Evolutionary conservation across 768 basidiomycete species (phyloP).

Genomic region (Hypsizygus marmoreus): DNA sequence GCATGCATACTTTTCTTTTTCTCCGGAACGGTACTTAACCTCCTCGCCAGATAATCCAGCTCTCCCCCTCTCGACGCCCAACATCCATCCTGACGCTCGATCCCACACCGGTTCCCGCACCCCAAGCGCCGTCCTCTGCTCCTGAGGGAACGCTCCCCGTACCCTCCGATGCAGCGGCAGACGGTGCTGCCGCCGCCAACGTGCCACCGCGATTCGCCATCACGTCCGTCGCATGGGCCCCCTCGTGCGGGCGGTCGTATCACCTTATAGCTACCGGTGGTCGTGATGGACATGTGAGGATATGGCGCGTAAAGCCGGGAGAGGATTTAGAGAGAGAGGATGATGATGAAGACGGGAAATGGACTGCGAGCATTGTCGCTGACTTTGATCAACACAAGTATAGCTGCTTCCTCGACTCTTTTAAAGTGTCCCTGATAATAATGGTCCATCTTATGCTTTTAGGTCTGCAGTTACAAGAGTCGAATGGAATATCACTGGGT

Average conservation of each 20-base stretch:
- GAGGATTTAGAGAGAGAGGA: slow-evolving; percentile 42
- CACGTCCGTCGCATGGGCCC: slow-evolving; percentile 90
- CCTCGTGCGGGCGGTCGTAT: slow-evolving; percentile 90
- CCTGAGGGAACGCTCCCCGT: slow-evolving; percentile 22
- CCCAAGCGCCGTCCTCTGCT: slow-evolving; percentile 10
- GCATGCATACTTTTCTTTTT: neutral
- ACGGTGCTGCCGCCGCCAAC: slow-evolving; percentile 33
- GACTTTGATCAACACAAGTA: slow-evolving; percentile 89
- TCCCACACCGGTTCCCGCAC: slow-evolving; percentile 37
- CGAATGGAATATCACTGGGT: slow-evolving; percentile 95
- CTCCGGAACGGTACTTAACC: neutral
- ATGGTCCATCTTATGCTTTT: slow-evolving; percentile 3
- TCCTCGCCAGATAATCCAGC: slow-evolving; percentile 65
- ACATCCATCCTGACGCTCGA: slow-evolving; percentile 62
- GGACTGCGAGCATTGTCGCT: slow-evolving; percentile 76
- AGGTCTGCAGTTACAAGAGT: slow-evolving; percentile 82
- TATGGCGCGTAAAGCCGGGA: slow-evolving; percentile 81
- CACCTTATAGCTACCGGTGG: slow-evolving; percentile 92
- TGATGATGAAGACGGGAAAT: slow-evolving; percentile 53
- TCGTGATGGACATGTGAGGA: slow-evolving; percentile 84
- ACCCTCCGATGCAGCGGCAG: slow-evolving; percentile 11
- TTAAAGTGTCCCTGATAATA: neutral
- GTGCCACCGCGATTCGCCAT: slow-evolving; percentile 58
- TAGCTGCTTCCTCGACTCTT: slow-evolving; percentile 17
- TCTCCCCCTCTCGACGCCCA: slow-evolving; percentile 69